A percentile compares a stretch with the other conserved stretches of the same genome.
Conservation (phyloP, 176 grass and related monocot species). For the Phoenix dactylifera region DNA sequence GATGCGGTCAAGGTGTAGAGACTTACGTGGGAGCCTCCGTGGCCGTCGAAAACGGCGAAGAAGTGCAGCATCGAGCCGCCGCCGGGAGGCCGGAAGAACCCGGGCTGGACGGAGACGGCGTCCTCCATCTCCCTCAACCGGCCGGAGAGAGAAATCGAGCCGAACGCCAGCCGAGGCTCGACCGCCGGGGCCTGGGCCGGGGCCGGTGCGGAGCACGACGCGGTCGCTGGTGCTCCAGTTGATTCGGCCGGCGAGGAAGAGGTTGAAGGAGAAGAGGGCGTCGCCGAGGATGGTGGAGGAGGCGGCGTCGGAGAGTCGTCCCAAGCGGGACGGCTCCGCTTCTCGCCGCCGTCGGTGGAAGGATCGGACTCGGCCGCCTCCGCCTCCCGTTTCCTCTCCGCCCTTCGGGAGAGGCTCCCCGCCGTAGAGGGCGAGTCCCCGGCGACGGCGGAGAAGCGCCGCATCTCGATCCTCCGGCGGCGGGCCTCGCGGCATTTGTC, state of each 20-base stretch:
- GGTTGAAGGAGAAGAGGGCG: not conserved
- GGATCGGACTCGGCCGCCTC: not conserved
- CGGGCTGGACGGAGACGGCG: constrained; percentile 36
- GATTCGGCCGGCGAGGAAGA: not conserved
- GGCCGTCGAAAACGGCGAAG: constrained; percentile 88
- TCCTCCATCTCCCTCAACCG: constrained; percentile 78
- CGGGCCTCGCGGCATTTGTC: constrained; percentile 28
- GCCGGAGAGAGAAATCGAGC: constrained; percentile 39
- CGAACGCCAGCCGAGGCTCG: constrained; percentile 32
- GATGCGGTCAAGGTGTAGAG: not conserved
- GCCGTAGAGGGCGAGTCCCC: too few species aligned
- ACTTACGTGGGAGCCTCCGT: constrained; percentile 65
- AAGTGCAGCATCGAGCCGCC: constrained; percentile 50
- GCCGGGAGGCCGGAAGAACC: constrained; percentile 27
- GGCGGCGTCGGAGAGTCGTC: not conserved
- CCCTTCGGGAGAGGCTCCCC: not conserved
- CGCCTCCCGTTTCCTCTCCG: not conserved
- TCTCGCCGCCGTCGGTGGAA: not conserved
- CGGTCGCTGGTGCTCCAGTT: not conserved
- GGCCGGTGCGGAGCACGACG: not conserved
- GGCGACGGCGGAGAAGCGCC: not conserved
- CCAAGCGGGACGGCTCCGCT: not conserved
- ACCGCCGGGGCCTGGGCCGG: not conserved
- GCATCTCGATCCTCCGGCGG: constrained; percentile 12
- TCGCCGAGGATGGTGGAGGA: not conserved